Base-by-base conservation (phyloP, 441 rosid genomes). In the Erodium texanum region DNA sequence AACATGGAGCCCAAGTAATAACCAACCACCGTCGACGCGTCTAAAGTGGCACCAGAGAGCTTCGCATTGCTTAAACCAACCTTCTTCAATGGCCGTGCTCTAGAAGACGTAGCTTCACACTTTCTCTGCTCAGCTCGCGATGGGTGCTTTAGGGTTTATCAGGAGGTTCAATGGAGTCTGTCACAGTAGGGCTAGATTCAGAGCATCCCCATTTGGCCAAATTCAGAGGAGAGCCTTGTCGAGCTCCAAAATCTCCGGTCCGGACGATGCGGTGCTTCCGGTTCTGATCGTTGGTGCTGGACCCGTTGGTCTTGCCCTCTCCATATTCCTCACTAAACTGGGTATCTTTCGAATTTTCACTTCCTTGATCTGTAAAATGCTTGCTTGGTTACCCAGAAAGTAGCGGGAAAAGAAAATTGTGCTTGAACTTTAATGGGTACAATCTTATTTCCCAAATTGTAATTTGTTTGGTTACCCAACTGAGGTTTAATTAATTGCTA, bases 261-360 rank as follows among this genome's bases (percentile, higher is more conserved):
- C 62, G 34, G 74, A 77, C 54, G 82, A 79, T 75, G 61, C 79
- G 52, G 71, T 75, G 43, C 86, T 91, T 75, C 99, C 97, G 32
- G 97, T 91, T 69, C 76, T 93, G 73, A 86, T 93, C 41, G 93
- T 89, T 50, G 99, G 99, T 22, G 99, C 96, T 22, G 99, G 99
- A 69, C 99, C 99, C 0, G 97, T 93, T n/a, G 99, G 99, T 5
- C 91, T 91, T 41, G 88, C 83, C 70, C 96, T 93, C 68, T 87
- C 99, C 61, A 70, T 93, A 20, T 88, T 93, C 58, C 92, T 91
- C 59, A 85, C 89, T 24, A 89, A 89, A 75, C 74, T 91, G 66
- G 99, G 96, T 91, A 76, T 29, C 0, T 67, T 27, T 45, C 18
- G n/a, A 15, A 8, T 38, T 27, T 24, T 19, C 15, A 36, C 43